These are phyloP conservation scores for Camelina laxa DNA, from an alignment of 345 rosid genomes.

Conservation along the genomic window DNA sequence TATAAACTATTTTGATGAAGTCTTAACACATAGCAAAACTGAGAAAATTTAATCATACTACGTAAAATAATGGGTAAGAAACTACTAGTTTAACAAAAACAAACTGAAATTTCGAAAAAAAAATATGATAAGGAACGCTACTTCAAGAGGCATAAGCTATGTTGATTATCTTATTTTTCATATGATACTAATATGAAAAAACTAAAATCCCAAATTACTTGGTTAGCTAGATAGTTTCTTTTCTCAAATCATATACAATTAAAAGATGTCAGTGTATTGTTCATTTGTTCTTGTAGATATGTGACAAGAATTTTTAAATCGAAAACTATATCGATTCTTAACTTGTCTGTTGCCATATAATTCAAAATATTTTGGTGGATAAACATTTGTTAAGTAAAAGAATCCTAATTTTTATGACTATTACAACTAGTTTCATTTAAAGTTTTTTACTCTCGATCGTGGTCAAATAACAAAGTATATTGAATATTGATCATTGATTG, in stretches of 20 bases:
- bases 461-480: slow-evolving; percentile 8
- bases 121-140: no score
- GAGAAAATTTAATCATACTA: no score
- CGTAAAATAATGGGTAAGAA: no score
- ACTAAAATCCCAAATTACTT: neutral
- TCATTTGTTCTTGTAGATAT: neutral
- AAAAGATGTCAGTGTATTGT: neutral
- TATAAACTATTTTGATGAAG: no score
- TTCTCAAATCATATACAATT: neutral
- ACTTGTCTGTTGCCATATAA: neutral
- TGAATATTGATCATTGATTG: no score
- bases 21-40: no score
- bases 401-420: neutral
- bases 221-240: neutral
- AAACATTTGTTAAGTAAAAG: neutral
- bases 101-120: no score
- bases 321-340: neutral
- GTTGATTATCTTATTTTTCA: no score
- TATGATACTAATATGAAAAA: no score
- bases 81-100: no score
- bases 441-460: neutral
- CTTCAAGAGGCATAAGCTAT: no score
- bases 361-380: slow-evolving; percentile 8
- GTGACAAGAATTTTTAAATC: neutral
- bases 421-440: neutral